These are phyloP conservation scores for Choiromyces venosus DNA, from an alignment of 495 filamentous ascomycete genomes.

Conservation along the genomic window DNA sequence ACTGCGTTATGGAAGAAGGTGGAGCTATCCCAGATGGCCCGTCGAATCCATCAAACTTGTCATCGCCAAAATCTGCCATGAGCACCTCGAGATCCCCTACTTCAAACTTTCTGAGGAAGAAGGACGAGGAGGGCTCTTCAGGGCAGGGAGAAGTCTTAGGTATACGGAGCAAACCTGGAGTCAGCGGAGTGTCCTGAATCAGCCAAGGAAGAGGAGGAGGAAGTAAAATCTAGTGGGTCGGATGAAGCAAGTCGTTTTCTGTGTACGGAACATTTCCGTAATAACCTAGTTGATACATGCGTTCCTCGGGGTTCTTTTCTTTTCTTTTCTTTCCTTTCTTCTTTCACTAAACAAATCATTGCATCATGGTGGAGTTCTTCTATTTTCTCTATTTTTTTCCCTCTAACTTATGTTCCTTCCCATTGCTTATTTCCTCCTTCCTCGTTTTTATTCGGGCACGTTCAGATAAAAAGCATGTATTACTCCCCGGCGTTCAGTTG, in stretches of 20 bases:
- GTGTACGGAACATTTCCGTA: not conserved
- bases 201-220: too few relatives aligned
- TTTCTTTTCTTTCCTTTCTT: not conserved
- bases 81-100: not conserved
- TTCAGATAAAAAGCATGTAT: not conserved
- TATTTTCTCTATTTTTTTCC: not conserved
- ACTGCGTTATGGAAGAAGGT: not conserved
- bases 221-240: not conserved
- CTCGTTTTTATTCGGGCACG: not conserved
- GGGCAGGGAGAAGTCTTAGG: not conserved
- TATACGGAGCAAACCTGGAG: not conserved
- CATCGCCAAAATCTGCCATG: not conserved
- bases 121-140: not conserved
- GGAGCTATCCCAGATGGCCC: not conserved
- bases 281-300: not conserved
- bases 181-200: not conserved
- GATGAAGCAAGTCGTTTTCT: not conserved
- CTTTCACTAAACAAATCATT: not conserved
- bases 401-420: not conserved
- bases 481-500: slow-evolving; percentile 2
- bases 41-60: not conserved
- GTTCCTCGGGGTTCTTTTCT: not conserved
- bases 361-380: not conserved
- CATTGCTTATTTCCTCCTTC: not conserved
- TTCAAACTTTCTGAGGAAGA: not conserved